Evolutionary conservation across 148 eudicot species (phyloP).

Genomic region (Linanthus parryae): DNA sequence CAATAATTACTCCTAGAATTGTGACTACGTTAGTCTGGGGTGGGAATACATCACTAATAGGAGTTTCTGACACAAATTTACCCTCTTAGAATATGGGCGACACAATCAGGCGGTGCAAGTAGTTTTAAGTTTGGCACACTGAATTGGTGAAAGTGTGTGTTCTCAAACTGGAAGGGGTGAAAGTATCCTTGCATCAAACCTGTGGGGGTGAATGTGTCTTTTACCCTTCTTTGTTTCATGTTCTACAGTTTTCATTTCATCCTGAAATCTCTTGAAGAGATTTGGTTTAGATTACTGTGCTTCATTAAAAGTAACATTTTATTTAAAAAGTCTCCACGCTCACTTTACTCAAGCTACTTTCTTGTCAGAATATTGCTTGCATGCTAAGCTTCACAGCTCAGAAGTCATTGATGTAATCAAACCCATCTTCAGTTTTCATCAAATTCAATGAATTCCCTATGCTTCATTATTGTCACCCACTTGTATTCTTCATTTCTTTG

Average conservation of each 20-base stretch:
- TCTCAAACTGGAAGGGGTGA: neutral
- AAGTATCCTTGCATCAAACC: neutral
- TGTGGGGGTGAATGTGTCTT: neutral
- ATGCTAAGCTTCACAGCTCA: neutral
- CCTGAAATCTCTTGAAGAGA: neutral
- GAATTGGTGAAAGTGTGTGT: neutral
- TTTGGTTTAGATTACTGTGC: neutral
- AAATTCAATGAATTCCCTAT: neutral
- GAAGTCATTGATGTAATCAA: no score
- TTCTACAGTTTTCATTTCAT: neutral
- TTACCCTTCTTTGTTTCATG: neutral
- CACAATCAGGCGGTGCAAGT: no score
- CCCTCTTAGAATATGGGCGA: neutral
- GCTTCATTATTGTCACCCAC: neutral
- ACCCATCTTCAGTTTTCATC: neutral
- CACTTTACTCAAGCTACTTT: neutral
- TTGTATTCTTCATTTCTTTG: neutral
- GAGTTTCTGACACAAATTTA: neutral
- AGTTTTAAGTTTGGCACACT: neutral
- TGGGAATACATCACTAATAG: neutral
- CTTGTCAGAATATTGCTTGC: neutral
- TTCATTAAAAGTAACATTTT: neutral
- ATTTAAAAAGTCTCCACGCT: no score
- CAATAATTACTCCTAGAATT: neutral
- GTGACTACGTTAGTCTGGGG: no score